Conservation (phyloP, 805 yeast genomes). For the Candida mattraensis region DNA sequence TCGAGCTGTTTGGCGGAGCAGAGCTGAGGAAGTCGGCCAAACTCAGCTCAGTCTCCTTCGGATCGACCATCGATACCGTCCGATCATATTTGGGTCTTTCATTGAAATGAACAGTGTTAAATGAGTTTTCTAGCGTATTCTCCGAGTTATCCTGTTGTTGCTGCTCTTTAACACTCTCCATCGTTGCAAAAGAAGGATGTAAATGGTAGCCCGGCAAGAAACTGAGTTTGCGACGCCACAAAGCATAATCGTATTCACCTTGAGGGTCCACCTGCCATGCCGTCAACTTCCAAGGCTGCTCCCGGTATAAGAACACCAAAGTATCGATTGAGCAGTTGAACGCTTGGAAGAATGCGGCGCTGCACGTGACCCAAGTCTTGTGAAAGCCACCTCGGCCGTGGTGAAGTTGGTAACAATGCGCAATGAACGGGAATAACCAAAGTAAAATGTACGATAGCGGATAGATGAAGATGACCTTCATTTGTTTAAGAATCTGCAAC, state of each 20-base stretch:
- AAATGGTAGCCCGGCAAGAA: slow-evolving; percentile 31
- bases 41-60: slow-evolving; percentile 16
- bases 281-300: slow-evolving; percentile 66
- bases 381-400: slow-evolving; percentile 52
- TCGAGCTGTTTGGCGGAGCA: slow-evolving; percentile 4
- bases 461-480: slow-evolving; percentile 76
- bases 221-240: slow-evolving; percentile 24
- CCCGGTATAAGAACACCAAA: slow-evolving; percentile 71
- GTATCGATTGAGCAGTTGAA: slow-evolving; percentile 78
- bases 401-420: slow-evolving; percentile 52
- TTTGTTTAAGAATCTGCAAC: slow-evolving; percentile 68
- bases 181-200: slow-evolving; percentile 1
- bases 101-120: too few species aligned
- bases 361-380: slow-evolving; percentile 59
- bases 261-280: slow-evolving; percentile 25
- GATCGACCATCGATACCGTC: too few species aligned
- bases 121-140: neutral
- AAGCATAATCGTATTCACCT: slow-evolving; percentile 13
- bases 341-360: slow-evolving; percentile 79
- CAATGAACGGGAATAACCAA: slow-evolving; percentile 80
- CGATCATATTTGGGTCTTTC: too few species aligned
- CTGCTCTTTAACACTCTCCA: neutral
- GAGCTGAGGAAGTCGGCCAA: slow-evolving; percentile 18
- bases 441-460: slow-evolving; percentile 78
- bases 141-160: neutral